Base-by-base conservation (phyloP, 352 stramenopile genomes). In the Pythium myriotylum region DNA sequence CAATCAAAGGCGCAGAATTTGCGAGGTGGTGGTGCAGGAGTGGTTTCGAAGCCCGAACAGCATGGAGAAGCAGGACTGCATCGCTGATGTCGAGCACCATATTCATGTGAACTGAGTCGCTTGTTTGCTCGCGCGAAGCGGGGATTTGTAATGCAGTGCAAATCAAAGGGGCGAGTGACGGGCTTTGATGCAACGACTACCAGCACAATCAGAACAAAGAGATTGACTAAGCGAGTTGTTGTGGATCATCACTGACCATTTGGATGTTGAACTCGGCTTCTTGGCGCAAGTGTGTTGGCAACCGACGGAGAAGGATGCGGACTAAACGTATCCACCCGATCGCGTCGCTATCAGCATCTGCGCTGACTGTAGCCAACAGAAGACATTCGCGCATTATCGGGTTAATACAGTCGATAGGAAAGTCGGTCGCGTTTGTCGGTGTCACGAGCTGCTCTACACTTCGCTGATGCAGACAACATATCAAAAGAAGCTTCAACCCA, bases 251-350 rank as follows among this genome's bases (percentile, higher is more conserved):
- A 5, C 47, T 19, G 69, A 92, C 84, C 79, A 91, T 91, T 64
- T 91, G 84, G 7, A 92, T 62, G 43, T 84, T 90, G 51, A 92
- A 92, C 23, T 92, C 84, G 6, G 81, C 78, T 42, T 91, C 84
- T 54, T 86, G 80, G 39, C 81, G 67, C 19, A 87, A 52, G 42
- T 86, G 71, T n/a, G 72, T 41, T 0, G 81, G 76, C 27, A 92
- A 62, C 20, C 81, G 69, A 9, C 73, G 69, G 20, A 89, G 59
- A 33, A 92, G 50, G 46, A 76, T 67, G 2, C 84, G 78, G 16
- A 72, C 71, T 27, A 88, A 70, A 13, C 54, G 46, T 51, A 92
- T 72, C 84, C 84, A 92, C 24, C 73, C 67, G 19, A 63, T 60
- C 24, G 74, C 62, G 17, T 71, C 51, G 0, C 70, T 79, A 20